Evolutionary conservation across 352 stramenopile genomes (phyloP), one percentile per base, ranked within the genome.

Genomic region (Saprolegnia diclina): DNA sequence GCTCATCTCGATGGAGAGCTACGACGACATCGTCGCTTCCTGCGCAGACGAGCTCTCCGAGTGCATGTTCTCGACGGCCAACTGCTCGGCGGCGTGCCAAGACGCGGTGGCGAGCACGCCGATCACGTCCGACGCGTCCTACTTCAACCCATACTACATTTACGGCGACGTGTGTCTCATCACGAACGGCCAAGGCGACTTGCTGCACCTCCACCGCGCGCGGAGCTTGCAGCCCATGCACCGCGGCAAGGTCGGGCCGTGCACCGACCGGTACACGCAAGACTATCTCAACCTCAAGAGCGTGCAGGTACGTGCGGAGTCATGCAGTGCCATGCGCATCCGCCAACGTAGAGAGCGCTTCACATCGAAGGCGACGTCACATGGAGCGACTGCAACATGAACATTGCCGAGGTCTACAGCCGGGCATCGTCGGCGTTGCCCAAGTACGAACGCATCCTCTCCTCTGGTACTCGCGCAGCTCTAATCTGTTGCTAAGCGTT

Each of bases 131-230:
- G 79, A 84, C 50, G 74, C 71, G 19, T 73, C 59, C 3, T 70
- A 81, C n/a, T 88, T 91, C 67, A 87, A 91, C 64, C 73, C 77
- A 62, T 91, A 85, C 72, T 86, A 84, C 73, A 88, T 91, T 61
- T 89, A 91, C 66, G 81, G 83, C 38, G 83, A 91, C 55, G 68
- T 84, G 59, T 90, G 82, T 50, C 76, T 79, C 37, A 62, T 88
- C 42, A 79, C 76, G 59, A 88, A 87, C 64, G 74, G 69, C 24
- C 80, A 90, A 65, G 75, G 67, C 10, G 59, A 35, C 35, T 77
- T 78, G 19, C 64, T 89, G 45, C 78, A 79, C 52, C 73, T 63
- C 32, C 56, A 67, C 50, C 16, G 24, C 19, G 24, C 38, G 11
- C 42, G 46, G 5, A 18, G 16, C 1, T 18, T 59, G 6, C 61